Base-by-base conservation (phyloP, 163 green algal genomes). In the Scenedesmus sp. region DNA sequence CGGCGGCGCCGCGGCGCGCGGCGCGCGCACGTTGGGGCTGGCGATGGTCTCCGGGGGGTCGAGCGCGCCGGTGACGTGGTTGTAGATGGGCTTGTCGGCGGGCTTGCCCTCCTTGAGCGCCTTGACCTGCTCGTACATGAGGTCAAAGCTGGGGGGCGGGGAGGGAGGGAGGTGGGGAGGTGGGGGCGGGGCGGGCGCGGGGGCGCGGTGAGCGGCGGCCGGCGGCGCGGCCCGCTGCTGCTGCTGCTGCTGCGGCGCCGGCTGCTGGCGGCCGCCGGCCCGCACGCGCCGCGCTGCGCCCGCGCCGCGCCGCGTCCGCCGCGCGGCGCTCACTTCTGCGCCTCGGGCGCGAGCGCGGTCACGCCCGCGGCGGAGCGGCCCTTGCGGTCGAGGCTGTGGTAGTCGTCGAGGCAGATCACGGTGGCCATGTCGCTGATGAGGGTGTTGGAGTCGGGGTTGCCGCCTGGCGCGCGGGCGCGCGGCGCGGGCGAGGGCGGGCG, bases 381-480 rank as follows among this genome's bases (percentile, higher is more conserved):
- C 60, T 94, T 92, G 75, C 95, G 89, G 88, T 98, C 96, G 69
- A 98, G 90, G 77, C 71, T 89, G 86, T 99, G 96, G 91, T 99
- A 99, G 89, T 99, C 96, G 72, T 99, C 96, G 69, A 99, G 90
- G 93, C 96, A 99, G 87, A 99, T 98, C 60, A 99, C 96, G 26
- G 96, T 99, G 77, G 96, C 97, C 84, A 95, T 97, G 86, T 99
- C 96, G 73, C 87, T 96, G 80, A 99, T 94, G 28, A 99, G 91
- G 1, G 96, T 99, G 94, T 99, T 99, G 70, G 85, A 95, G 90
- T 99, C 96, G 31, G 96, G 96, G 94, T 99, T 99, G 85, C 96
- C 96, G 71, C 96, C 91, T 94, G 83, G 31, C n/a, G n/a, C n/a
- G n/a, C n/a, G n/a, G n/a, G n/a, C n/a, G n/a, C n/a, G n/a, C 47